These are phyloP conservation scores for Metschnikowia sp. DNA, from an alignment of 805 yeast species.

Conservation along the genomic window DNA sequence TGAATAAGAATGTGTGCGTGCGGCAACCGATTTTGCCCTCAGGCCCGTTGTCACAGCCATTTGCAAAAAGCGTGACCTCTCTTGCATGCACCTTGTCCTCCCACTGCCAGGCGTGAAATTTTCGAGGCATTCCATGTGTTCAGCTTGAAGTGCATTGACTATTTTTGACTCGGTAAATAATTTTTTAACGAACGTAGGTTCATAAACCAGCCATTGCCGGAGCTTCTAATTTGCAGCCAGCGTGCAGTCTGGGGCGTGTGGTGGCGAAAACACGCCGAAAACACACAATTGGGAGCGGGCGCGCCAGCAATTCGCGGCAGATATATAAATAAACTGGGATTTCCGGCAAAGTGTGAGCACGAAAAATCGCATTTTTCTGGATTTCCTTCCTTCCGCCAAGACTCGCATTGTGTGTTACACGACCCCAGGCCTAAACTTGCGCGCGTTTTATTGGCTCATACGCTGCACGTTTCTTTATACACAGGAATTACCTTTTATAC, in stretches of 20 bases:
- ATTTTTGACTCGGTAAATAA: no score
- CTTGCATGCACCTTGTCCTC: no score
- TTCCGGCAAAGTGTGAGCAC: slow-evolving; percentile 17
- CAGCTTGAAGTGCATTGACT: no score
- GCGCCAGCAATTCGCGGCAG: slow-evolving; percentile 20
- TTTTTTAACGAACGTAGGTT: neutral
- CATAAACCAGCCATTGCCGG: neutral
- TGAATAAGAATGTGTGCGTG: slow-evolving; percentile 5
- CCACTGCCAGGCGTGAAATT: no score
- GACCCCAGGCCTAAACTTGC: slow-evolving; percentile 4
- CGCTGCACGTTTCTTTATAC: neutral
- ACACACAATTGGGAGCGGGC: slow-evolving; percentile 10
- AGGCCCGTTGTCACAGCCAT: slow-evolving; percentile 1
- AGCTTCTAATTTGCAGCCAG: slow-evolving; percentile 4
- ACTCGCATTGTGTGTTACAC: slow-evolving; percentile 15
- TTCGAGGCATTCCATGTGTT: no score
- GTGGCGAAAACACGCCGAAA: slow-evolving; percentile 9
- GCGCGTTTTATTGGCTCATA: slow-evolving; percentile 8
- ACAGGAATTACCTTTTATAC: neutral
- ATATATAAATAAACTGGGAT: slow-evolving; percentile 21
- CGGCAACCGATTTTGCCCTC: slow-evolving; percentile 3
- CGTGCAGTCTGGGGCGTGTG: slow-evolving; percentile 17
- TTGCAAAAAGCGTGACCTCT: slow-evolving; percentile 4
- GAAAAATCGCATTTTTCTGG: slow-evolving; percentile 15
- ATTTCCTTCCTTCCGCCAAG: slow-evolving; percentile 11